Conservation (phyloP, 345 rosid genomes). For the Eucalyptus marginata region DNA sequence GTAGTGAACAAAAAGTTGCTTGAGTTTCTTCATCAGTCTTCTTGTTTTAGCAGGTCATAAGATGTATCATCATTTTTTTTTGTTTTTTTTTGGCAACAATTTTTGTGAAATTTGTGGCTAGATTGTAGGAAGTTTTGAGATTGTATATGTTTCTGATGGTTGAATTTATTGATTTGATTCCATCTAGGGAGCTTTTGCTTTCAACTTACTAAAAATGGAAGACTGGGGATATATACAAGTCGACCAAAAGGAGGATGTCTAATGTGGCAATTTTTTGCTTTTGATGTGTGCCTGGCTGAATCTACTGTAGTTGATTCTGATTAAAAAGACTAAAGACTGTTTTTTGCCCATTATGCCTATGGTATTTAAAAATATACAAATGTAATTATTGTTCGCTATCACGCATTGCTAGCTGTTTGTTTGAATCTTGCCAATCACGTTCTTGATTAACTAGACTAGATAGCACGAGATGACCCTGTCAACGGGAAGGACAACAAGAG, state of each 20-base stretch:
- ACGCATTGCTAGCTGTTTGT: not conserved
- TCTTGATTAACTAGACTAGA: constrained; percentile 10
- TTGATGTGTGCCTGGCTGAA: not conserved
- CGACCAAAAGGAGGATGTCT: not conserved
- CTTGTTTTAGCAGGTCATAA: not conserved
- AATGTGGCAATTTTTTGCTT: not conserved
- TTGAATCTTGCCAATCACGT: not conserved
- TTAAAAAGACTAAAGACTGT: not conserved
- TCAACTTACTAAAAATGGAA: not conserved
- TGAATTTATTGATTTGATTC: not conserved
- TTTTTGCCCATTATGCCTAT: not conserved
- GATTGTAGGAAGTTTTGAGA: not conserved
- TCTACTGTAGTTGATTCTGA: not conserved
- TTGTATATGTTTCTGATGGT: not conserved
- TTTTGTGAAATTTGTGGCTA: not conserved
- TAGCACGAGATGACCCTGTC: constrained; percentile 74
- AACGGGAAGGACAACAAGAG: constrained; percentile 82
- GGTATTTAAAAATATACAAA: not conserved
- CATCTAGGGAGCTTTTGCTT: not conserved
- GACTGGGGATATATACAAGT: not conserved
- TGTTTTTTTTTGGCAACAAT: not conserved
- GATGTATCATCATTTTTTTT: not conserved
- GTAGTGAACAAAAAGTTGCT: not conserved
- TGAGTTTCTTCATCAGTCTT: not conserved
- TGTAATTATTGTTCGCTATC: not conserved